Evolutionary conservation across 2,329 filamentous ascomycete species (phyloP).

Genomic region (Alternaria triticina): DNA sequence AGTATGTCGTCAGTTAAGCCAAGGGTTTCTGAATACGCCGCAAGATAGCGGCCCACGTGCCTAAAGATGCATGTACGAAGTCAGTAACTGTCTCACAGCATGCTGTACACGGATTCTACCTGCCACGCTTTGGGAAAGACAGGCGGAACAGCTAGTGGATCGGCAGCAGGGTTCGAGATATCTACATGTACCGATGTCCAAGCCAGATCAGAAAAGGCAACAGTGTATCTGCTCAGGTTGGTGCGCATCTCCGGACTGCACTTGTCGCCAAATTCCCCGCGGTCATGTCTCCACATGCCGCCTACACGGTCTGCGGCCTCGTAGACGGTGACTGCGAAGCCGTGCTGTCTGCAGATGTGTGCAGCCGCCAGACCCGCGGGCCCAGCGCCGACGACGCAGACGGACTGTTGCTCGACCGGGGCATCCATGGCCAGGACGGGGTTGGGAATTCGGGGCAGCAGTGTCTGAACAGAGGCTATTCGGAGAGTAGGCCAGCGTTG

Average conservation of each 20-base stretch:
- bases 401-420: slow-evolving; percentile 33
- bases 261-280: slow-evolving; percentile 61
- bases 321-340: slow-evolving; percentile 73
- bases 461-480: slow-evolving; percentile 15
- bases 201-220: slow-evolving; percentile 68
- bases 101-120: slow-evolving; percentile 35
- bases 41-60: slow-evolving; percentile 70
- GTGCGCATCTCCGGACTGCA: slow-evolving; percentile 65
- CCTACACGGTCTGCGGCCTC: slow-evolving; percentile 71
- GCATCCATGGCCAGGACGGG: neutral
- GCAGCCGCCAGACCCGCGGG: slow-evolving; percentile 54
- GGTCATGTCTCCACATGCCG: slow-evolving; percentile 73
- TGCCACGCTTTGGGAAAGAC: slow-evolving; percentile 79
- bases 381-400: slow-evolving; percentile 54
- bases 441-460: neutral
- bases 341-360: slow-evolving; percentile 72
- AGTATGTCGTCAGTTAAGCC: slow-evolving; percentile 58
- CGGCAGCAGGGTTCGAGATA: slow-evolving; percentile 20
- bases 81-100: neutral
- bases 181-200: slow-evolving; percentile 64
- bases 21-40: slow-evolving; percentile 68
- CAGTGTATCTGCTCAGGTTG: slow-evolving; percentile 79
- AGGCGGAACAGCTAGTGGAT: slow-evolving; percentile 48
- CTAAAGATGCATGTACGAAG: neutral
- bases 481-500: slow-evolving; percentile 40